Evolutionary conservation across 495 filamentous ascomycete species (phyloP), one percentile per base, ranked within the genome.

Genomic region (Xylaria scruposa): DNA sequence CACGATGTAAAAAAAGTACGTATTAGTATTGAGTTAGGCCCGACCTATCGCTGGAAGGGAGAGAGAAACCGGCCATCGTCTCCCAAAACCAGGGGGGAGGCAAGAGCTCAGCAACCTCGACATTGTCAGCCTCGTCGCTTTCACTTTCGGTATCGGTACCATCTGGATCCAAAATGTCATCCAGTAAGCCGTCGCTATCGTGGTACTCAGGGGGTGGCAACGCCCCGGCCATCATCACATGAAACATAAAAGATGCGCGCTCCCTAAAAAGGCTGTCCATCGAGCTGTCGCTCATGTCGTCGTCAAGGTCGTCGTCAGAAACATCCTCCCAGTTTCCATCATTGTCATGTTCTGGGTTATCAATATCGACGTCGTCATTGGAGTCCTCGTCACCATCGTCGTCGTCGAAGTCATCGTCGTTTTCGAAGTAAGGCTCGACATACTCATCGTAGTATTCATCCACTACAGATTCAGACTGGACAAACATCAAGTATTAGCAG

Each of bases 361-460:
- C 68, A 53, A 29, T 24, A 5, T 17, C 44, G 21, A 4, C 17
- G 21, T 29, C 42, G 12, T 13, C n/a, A 13, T 51, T 10, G n/a
- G 9, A 29, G 13, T 47, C 46, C 1, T 56, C 38, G 12, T 40
- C 3, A 10, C 3, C 46, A 3, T 56, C 38, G 2, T 42, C 4
- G 19, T 3, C 4, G n/a, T 38, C 31, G 15, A 24, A 19, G 56
- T 26, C 29, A 38, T 10, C 4, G 15, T 36, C 38, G 26, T 51
- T 36, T 12, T 51, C 31, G 44, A 62, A 62, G 58, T 38, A 63
- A 62, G 68, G 68, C 68, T 36, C 13, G 31, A 70, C 68, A 38
- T 53, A 62, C 12, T 47, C n/a, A 7, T 63, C n/a, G 31, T 70
- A 70, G 38, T 63, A 29, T 19, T 51, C 6, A 26, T 62, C 46